Percentiles rank a stretch among this genome's conserved stretches.
Conservation (phyloP, 202 grass and related monocot species). For the Elaeis oleifera region DNA sequence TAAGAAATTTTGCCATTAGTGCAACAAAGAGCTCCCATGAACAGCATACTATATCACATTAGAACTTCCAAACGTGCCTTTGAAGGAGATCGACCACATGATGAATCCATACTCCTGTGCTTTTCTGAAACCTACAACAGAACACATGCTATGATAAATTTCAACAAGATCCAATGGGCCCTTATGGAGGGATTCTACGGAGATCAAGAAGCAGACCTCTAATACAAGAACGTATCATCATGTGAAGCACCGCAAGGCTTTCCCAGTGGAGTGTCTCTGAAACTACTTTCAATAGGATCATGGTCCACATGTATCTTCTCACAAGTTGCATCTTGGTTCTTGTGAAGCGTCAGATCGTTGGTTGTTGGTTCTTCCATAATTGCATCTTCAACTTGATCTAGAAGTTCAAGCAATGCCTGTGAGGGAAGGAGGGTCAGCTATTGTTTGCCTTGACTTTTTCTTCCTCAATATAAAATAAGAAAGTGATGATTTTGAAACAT, state of each 20-base stretch:
- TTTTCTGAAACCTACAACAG: constrained; percentile 74
- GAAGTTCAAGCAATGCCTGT: constrained; percentile 74
- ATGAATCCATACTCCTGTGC: constrained; percentile 50
- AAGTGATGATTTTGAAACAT: background rate
- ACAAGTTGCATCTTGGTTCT: constrained; percentile 9
- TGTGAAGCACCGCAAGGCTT: constrained; percentile 20
- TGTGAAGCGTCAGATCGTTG: constrained; percentile 19
- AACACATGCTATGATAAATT: no score
- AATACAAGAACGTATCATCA: constrained; percentile 69
- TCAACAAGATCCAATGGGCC: no score
- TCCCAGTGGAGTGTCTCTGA: constrained; percentile 19
- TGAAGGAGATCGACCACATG: constrained; percentile 36
- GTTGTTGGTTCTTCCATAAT: constrained; percentile 62
- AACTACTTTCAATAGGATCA: constrained; percentile 19
- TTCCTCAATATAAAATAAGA: no score
- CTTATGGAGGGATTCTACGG: background rate
- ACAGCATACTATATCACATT: background rate
- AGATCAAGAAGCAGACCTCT: constrained; percentile 49
- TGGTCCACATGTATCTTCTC: constrained; percentile 10
- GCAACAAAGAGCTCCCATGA: background rate
- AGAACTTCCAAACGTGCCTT: constrained; percentile 37
- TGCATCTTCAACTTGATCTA: constrained; percentile 96
- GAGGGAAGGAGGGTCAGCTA: background rate
- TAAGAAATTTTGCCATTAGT: background rate
- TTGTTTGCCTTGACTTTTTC: no score